Evolutionary conservation across 345 rosid genomes (phyloP), one percentile per base, ranked within the genome.

Genomic region (Populus ilicifolia): DNA sequence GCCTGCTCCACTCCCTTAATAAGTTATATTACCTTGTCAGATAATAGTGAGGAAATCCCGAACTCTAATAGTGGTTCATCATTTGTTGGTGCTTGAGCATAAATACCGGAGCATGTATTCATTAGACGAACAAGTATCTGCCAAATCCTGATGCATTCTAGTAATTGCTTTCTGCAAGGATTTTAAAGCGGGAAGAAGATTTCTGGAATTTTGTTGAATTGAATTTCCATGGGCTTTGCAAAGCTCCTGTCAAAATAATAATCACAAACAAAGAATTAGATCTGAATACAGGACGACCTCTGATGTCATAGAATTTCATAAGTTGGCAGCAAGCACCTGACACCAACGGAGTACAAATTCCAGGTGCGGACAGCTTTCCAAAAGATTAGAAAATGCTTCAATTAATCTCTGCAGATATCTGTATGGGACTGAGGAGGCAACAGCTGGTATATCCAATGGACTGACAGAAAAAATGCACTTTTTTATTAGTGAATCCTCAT

Each of bases 291-390:
- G 56, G 18, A 21, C 38, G 21, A 14, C 20, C 6, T 20, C 27
- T 7, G 21, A 33, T 33, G 61, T 27, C 35, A 67, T 11, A 21
- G 25, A 10, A 27, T 39, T 67, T 52, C 23, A 5, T 17, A 54
- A 29, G 63, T 30, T 27, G 5, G 5, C 67, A 50, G 23, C 30
- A 36, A 61, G 29, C 80, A 96, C 98, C 97, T 93, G 98, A 85
- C 90, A 91, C 98, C 99, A 96, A 21, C 82, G 84, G 75, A 93
- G 98, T 52, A 96, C 78, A 75, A 92, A 93, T 85, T 93, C 97
- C 50, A 96, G 80, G 84, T 93, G 99, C 0, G 97, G 98, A 79
- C 96, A 92, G 77, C 86, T 89, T 78, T 93, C 99, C 21, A 96
- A 82, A 65, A 96, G 92, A 79, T 90, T 90, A 64, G 93, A 90